Conservation (phyloP, 495 filamentous ascomycete genomes). For the Alectoria sarmentosa region DNA sequence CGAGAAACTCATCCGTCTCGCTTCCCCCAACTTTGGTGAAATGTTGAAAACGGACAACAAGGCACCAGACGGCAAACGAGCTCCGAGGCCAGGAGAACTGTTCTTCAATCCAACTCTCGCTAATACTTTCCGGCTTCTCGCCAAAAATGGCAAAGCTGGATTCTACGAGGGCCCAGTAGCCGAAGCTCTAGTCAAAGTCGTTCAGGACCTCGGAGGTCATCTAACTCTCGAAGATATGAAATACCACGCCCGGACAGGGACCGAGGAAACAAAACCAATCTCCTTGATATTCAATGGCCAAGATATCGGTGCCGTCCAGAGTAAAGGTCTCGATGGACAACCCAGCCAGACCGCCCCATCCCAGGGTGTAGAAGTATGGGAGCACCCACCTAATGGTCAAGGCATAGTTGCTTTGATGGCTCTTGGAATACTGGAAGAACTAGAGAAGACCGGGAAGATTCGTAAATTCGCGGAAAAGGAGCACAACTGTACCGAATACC, state of each 20-base stretch:
- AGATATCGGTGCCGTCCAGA: conserved; percentile 42
- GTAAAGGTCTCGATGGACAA: conserved; percentile 36
- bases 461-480: conserved; percentile 57
- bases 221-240: conserved; percentile 74
- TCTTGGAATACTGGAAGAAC: conserved; percentile 78
- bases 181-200: conserved; percentile 68
- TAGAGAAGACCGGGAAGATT: conserved; percentile 67
- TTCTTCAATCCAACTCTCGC: conserved; percentile 80
- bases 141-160: conserved; percentile 73
- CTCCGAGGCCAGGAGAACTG: conserved; percentile 77
- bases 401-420: conserved; percentile 94
- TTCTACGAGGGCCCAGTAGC: conserved; percentile 88
- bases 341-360: conserved; percentile 37
- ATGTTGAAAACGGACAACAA: conserved; percentile 69
- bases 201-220: conserved; percentile 67
- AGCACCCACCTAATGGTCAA: conserved; percentile 97
- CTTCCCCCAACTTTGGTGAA: conserved; percentile 78
- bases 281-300: conserved; percentile 70
- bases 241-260: conserved; percentile 64
- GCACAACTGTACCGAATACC: conserved; percentile 71
- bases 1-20: conserved; percentile 53
- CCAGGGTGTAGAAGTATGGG: conserved; percentile 77
- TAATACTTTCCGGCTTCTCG: conserved; percentile 73
- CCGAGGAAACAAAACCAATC: conserved; percentile 74
- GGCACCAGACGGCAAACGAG: conserved; percentile 57